Evolutionary conservation across 768 basidiomycete species (phyloP), one percentile per base, ranked within the genome.

Genomic region (Leccinum sublutescens): DNA sequence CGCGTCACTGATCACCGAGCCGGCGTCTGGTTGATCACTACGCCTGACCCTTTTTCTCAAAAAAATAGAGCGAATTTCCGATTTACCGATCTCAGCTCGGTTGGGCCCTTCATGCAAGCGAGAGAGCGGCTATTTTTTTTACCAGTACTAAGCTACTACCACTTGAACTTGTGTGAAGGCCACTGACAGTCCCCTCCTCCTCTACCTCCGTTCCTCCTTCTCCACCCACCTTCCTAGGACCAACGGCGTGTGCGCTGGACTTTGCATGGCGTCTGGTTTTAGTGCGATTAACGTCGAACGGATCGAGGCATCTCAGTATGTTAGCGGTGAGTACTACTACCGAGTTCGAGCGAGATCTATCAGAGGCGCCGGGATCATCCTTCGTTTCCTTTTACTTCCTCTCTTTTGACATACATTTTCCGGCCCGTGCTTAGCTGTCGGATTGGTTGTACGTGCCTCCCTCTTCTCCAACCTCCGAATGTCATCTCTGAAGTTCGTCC

Each of bases 291-390:
- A 63, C 11, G 1, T 68, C 25, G 51, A 60, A 29, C 57, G 14
- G 9, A n/a, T 68, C 17, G 8, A 51, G 27, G 69, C 62, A 3
- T 64, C 70, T 9, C 61, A 64, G 47, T 71, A 71, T 48, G 36
- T 71, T 52, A 66, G 66, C 38, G 70, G 70, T 73, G 57, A 57
- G 70, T 50, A 15, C 33, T 21, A 25, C 43, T 5, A 19, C 43
- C 43, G n/a, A 43, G n/a, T 19, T 10, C n/a, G n/a, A 43, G 40
- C 17, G 5, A 40, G 40, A n/a, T 40, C 40, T n/a, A 40, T 40
- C 8, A n/a, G 40, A 43, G n/a, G 40, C 40, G 29, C 29, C 29
- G n/a, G 40, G n/a, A 43, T 43, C 10, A n/a, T 5, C 5, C 10
- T 15, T 19, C 43, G n/a, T 43, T 43, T 10, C 2, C 43, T 43